Base-by-base conservation (phyloP, 164 flowering plant genomes). In the Annona squamosa region DNA sequence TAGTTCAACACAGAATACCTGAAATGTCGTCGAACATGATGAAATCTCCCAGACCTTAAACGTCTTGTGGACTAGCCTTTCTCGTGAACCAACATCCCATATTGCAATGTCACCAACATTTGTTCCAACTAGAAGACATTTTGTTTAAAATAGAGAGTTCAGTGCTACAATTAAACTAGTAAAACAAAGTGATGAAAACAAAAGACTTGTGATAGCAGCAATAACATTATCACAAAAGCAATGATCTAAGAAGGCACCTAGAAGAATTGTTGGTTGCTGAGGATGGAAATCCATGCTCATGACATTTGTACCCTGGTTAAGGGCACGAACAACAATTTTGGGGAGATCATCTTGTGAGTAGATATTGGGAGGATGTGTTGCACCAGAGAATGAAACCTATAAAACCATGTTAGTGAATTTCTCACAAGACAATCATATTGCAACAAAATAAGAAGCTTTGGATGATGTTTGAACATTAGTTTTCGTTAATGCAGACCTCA, bases 221-320 rank as follows among this genome's bases (percentile, higher is more conserved):
- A 63, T 6, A 63, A 4, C 5, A 63, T n/a, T 19, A 63, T 63
- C 4, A 52, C 59, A 17, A 3, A 63, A 63, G 65, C n/a, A 63
- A 43, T 43, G 4, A 43, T 43, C 48, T 10, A 46, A 68, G 13
- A 44, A 74, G 13, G 5, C 65, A 91, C 97, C 97, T 80, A 91
- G 76, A 76, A 91, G 92, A 72, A 88, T 69, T 18, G 87, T 88
- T 69, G 88, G 97, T 56, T 87, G 91, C 9, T 77, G 82, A 3
- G 94, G 97, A 81, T 91, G 97, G 77, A 91, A 91, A 80, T 91
- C 97, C 97, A 91, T 86, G 90, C 91, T 88, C 85, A 79, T 89
- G 45, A 85, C 87, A 82, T 63, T 80, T 2, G 97, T 86, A 37
- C 93, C 93, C 75, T 87, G 91, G 82, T 77, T 85, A 18, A 91